Base-by-base conservation (phyloP, 139 green algal genomes). In the Micractinium conductrix region DNA sequence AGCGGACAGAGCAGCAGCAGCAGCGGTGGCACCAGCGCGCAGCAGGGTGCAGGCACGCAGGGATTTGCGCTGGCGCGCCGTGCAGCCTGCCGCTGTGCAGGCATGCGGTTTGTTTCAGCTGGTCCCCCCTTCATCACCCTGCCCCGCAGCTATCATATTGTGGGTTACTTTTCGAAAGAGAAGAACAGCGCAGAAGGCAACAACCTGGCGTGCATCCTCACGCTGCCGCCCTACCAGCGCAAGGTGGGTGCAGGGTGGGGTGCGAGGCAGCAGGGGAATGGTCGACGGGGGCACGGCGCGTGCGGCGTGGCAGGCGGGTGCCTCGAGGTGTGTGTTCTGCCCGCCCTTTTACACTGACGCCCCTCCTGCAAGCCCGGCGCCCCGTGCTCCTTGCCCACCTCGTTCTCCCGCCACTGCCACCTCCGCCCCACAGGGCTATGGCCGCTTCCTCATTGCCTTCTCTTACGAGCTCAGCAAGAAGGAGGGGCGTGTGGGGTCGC, bases 121-220 rank as follows among this genome's bases (percentile, higher is more conserved):
- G 48, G 10, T 58, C 12, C 48, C 48, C n/a, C 14, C 35, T 73
- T 44, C 67, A 73, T 8, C 67, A 42, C 35, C 40, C 2, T 30
- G 33, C 33, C 33, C 19, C 43, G 62, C 75, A 81, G 84, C 78
- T 93, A 95, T 84, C 97, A 99, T 90, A 94, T 99, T 35, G 96
- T 98, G 44, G 97, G 97, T 5, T 98, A 98, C 89, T 98, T 98
- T 82, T 92, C 76, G 79, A 98, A 98, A 88, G 97, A 98, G 89
- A 98, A 98, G 93, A 83, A 89, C 87, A 93, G 76, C 21, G 90
- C 92, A 79, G 94, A 98, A 89, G 94, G 94, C 38, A 99, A 99
- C 94, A 99, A 99, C 92, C 93, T 99, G 86, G 97, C 97, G 6
- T 99, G 97, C 93, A 99, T 99, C 90, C 93, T 99, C 30, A 98